Base-by-base conservation (phyloP, 2,329 filamentous ascomycete species). In the Fusarium sp. region DNA sequence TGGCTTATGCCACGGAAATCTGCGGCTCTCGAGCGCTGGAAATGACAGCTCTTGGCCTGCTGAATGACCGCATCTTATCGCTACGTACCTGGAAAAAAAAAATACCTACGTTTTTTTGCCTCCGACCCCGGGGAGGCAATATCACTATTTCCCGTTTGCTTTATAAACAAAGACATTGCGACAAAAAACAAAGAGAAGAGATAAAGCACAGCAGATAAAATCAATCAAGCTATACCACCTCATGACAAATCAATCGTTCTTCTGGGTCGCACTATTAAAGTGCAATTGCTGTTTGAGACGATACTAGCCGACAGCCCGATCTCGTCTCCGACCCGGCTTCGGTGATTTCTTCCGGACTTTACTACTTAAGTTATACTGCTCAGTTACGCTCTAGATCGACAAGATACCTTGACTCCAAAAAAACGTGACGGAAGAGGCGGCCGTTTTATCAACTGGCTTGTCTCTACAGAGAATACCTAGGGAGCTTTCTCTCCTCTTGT, bases 251-350 rank as follows among this genome's bases (percentile, higher is more conserved):
- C 39, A 35, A 10, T 46, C 39, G 31, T 45, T 26, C 32, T n/a
- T 41, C 36, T 41, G 28, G 15, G 35, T 25, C 35, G 28, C 43
- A 48, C 53, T 53, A 62, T 28, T 25, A 8, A 32, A 48, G 36
- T 41, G 36, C 45, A 41, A 58, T 35, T 41, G 32, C 45, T 38
- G 49, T 35, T 54, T 38, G 24, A 64, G 66, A 67, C 68, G 68
- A 70, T 54, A 69, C 51, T 70, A 70, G 53, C 68, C 68, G 68
- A 67, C 67, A 40, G 58, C 35, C 61, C 59, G 64, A 58, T 49
- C 49, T 40, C 35, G 43, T 53, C 47, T 28, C 51, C 64, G 62
- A 53, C 50, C 67, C 64, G 59, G 64, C 64, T 50, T 70, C 67
- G 67, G 67, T 38, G 28, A 28, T 66, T 58, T 54, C 47, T n/a